Conservation (phyloP, 2,329 filamentous ascomycete genomes). For the Ophiognomonia clavigignenti-juglandacearum region DNA sequence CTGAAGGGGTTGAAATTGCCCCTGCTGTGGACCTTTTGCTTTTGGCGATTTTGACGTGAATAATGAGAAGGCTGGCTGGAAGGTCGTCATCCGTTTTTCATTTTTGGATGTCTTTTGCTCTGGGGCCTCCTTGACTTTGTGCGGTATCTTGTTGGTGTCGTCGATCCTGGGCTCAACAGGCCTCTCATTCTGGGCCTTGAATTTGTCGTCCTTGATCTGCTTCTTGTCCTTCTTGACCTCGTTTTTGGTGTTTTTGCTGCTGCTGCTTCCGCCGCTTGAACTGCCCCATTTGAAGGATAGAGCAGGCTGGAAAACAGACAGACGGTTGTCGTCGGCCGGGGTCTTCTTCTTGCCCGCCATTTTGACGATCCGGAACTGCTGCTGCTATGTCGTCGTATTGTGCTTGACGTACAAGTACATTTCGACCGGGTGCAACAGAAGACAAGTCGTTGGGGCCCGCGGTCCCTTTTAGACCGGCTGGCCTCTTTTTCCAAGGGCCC, state of each 20-base stretch:
- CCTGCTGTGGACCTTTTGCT: not conserved
- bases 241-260: not conserved
- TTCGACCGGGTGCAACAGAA: no score
- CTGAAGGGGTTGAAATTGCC: no score
- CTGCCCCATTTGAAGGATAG: not conserved
- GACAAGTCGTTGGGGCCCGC: not conserved
- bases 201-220: conserved; percentile 2
- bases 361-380: not conserved
- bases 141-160: no score
- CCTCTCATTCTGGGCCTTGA: not conserved
- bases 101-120: not conserved
- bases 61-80: not conserved
- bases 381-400: no score
- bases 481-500: not conserved
- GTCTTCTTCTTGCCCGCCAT: not conserved
- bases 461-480: not conserved
- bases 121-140: not conserved
- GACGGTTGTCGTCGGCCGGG: not conserved
- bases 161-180: not conserved
- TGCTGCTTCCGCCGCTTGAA: not conserved
- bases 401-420: no score
- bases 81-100: not conserved
- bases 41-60: not conserved
- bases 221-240: not conserved
- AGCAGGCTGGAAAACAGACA: not conserved